These are phyloP conservation scores for Imleria badia DNA, from an alignment of 768 basidiomycete genomes.

Conservation along the genomic window DNA sequence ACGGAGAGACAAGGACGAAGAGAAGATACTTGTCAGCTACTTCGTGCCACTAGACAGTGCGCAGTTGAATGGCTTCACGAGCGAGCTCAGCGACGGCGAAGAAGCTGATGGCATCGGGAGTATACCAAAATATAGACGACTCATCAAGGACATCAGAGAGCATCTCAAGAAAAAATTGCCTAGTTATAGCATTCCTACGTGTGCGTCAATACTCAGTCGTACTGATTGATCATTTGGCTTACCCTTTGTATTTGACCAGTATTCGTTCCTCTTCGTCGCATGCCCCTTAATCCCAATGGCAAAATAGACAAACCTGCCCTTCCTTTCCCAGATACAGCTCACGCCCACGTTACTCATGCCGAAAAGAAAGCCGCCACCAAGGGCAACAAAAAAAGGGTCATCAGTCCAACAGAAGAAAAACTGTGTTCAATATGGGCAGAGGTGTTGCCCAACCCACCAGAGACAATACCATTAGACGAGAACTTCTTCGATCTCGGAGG, in stretches of 20 bases:
- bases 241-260: conserved; percentile 45
- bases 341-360: conserved; percentile 42
- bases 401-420: conserved; percentile 71
- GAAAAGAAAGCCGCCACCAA: conserved; percentile 36
- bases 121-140: conserved; percentile 77
- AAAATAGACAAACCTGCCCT: conserved; percentile 98
- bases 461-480: conserved; percentile 82
- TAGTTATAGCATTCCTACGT: conserved; percentile 87
- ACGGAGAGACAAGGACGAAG: conserved; percentile 96
- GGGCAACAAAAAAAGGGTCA: conserved; percentile 35
- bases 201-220: conserved; percentile 47
- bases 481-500: conserved; percentile 98
- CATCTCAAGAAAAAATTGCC: conserved; percentile 97
- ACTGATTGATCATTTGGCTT: background rate
- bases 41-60: conserved; percentile 85
- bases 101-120: conserved; percentile 66
- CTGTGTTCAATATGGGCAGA: conserved; percentile 83
- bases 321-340: conserved; percentile 96
- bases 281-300: conserved; percentile 98
- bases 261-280: conserved; percentile 89
- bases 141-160: conserved; percentile 93
- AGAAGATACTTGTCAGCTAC: conserved; percentile 97
- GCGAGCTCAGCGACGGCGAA: conserved; percentile 51
- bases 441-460: conserved; percentile 77
- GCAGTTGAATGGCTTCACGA: conserved; percentile 65